Base-by-base conservation (phyloP, 2,329 filamentous ascomycete species). In the Geoglossum cookeanum region DNA sequence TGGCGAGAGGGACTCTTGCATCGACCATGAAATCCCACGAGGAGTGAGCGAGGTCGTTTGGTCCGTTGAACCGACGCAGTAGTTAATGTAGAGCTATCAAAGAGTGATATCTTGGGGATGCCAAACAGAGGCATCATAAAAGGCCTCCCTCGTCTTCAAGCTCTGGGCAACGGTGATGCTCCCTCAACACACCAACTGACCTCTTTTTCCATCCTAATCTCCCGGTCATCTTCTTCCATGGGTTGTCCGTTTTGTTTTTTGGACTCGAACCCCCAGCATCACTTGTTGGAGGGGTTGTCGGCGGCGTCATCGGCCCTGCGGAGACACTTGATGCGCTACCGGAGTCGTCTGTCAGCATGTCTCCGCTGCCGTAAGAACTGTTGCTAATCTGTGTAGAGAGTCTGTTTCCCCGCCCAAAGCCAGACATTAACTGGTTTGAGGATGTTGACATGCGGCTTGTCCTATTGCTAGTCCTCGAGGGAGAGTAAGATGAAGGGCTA, bases 191-290 rank as follows among this genome's bases (percentile, higher is more conserved):
- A 32, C 49, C 49, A 2, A 32, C 22, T 8, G 55, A 58, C 61
- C 58, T 64, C 62, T 60, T 64, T 63, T 47, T 64, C 66, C 55
- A 63, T 64, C 60, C 64, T 49, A 76, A 64, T 63, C 74, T 75
- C 67, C 74, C 71, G 2, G 72, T 72, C 72, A 75, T 74, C 61
- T 75, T 75, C 65, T 74, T 76, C 73, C 74, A 76, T 4, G 72
- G 70, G 61, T 74, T 74, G 55, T 75, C 71, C 59, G 69, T 64
- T 59, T 70, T 68, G 59, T 63, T 62, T 63, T 70, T 69, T n/a
- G 70, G 69, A 59, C 69, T 72, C 49, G 62, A 59, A 47, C 65
- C 59, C 49, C 64, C 58, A 57, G 66, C 57, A 54, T 75, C 73
- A 37, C 70, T 72, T 17, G 70, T 71, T 1, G 74, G 74, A 9